These are phyloP conservation scores for Pestalotiopsis sp. DNA, from an alignment of 2,329 filamentous ascomycete genomes.

Conservation along the genomic window DNA sequence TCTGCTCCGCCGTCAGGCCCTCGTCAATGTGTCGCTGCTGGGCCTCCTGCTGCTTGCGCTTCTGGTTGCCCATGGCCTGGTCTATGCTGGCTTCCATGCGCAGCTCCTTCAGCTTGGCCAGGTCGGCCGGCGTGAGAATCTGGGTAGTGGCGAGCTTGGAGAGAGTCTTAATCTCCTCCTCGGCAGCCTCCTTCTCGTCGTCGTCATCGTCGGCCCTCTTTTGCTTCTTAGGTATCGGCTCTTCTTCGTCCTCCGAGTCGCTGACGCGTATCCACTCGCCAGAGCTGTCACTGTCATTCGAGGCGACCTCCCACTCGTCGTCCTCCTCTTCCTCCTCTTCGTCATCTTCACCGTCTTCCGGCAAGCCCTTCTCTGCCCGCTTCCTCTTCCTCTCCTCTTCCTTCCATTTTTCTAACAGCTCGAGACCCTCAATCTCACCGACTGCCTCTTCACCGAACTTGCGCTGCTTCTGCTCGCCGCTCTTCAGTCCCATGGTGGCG, in stretches of 20 bases:
- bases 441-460: conserved; percentile 81
- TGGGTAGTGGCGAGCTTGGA: conserved; percentile 87
- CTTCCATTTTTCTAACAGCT: conserved; percentile 91
- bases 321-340: conserved; percentile 56
- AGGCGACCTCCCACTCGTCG: conserved; percentile 64
- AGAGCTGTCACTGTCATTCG: conserved; percentile 67
- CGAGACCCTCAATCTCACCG: conserved; percentile 88
- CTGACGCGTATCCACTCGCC: conserved; percentile 94
- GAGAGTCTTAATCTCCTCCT: conserved; percentile 48
- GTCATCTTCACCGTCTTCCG: conserved; percentile 65
- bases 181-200: conserved; percentile 30
- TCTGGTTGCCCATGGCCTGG: conserved; percentile 57
- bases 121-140: conserved; percentile 92
- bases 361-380: conserved; percentile 68
- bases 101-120: conserved; percentile 92
- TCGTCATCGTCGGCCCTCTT: conserved; percentile 45
- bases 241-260: conserved; percentile 80
- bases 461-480: conserved; percentile 74
- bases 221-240: conserved; percentile 67
- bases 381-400: conserved; percentile 82
- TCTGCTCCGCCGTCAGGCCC: conserved; percentile 85
- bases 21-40: conserved; percentile 76
- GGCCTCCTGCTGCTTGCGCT: conserved; percentile 49
- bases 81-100: conserved; percentile 74
- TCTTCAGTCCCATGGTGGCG: conserved; percentile 79